phyloP scores from a whole-genome alignment of 2,329 filamentous ascomycete genomes.

The Alternaria burnsii region DNA sequence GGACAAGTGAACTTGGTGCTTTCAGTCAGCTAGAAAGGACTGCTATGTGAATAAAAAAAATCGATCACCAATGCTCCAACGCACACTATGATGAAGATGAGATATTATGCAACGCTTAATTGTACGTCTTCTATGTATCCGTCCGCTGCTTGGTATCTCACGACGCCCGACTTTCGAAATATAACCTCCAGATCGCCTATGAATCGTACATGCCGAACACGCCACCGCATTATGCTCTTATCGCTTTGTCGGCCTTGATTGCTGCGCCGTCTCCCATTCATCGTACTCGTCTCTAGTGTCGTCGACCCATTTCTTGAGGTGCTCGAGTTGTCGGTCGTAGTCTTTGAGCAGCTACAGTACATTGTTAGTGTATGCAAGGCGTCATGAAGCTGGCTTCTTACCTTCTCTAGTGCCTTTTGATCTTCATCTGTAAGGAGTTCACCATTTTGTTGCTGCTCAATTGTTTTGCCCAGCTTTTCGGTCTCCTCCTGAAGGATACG shows the following conservation, averaged over 20 bases:
- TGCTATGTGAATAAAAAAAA: not conserved
- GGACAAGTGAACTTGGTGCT: not conserved
- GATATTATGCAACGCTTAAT: conserved; percentile 5
- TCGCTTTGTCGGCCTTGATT: conserved; percentile 36
- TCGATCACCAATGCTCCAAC: not conserved
- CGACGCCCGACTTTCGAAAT: conserved; percentile 26
- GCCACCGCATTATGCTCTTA: conserved; percentile 15
- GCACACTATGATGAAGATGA: not conserved
- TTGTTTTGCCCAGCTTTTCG: conserved; percentile 67
- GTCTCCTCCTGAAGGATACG: conserved; percentile 77
- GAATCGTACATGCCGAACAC: conserved; percentile 23
- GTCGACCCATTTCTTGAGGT: conserved; percentile 73
- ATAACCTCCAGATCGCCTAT: conserved; percentile 21
- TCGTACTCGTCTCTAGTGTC: conserved; percentile 67
- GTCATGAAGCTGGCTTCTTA: conserved; percentile 49
- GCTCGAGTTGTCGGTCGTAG: conserved; percentile 79
- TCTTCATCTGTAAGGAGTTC: conserved; percentile 72
- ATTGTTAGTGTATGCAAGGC: conserved; percentile 23
- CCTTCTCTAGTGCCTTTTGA: conserved; percentile 77
- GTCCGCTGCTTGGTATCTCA: conserved; percentile 23
- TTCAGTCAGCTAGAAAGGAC: not conserved
- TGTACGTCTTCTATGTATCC: conserved; percentile 11
- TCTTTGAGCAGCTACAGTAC: conserved; percentile 73
- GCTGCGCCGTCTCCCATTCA: conserved; percentile 58
- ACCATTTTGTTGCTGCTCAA: conserved; percentile 56